Base-by-base conservation (phyloP, 2,329 filamentous ascomycete species). In the Aureobasidium vineae region DNA sequence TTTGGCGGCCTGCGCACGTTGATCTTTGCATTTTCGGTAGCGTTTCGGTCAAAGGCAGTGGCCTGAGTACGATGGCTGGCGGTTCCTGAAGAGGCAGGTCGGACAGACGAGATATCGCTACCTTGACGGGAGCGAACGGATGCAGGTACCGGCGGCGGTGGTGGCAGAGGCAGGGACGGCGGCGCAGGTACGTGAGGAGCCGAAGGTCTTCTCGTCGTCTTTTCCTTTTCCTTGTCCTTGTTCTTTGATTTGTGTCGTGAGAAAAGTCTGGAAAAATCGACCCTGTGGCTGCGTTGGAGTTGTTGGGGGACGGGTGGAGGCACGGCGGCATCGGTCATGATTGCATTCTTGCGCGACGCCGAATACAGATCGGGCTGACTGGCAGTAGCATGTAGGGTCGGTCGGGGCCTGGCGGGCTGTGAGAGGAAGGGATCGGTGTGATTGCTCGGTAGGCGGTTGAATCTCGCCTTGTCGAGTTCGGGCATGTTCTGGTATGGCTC, bases 1-100 rank as follows among this genome's bases (percentile, higher is more conserved):
- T 78, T 80, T 5, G 80, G 80, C 19, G 81, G 81, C 40, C 80
- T 74, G 41, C 79, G 75, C 21, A 82, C 77, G 66, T 82, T 77
- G 31, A 79, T 75, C 71, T 83, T 83, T 65, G 79, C 76, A 70
- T 75, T 79, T 68, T 82, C 80, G 69, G 77, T 80, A 43, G 76
- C 73, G 56, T 80, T 78, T 33, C 75, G 74, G 65, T 74, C 74
- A 66, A 74, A 73, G 8, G 71, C 67, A 47, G 73, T 72, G 41
- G 69, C 64, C 45, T 66, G 41, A 5, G 21, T 63, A 16, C 59
- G 59, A 13, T 63, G 59, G 15, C 33, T 52, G 10, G 59, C 33
- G 10, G 59, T 63, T 8, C 63, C 40, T 19, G 60, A 38, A 8
- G 67, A 65, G 40, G 65, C 49, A 57, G 57, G 52, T 38, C 66